Evolutionary conservation across 495 filamentous ascomycete genomes (phyloP).

Genomic region (Penicillium manginii): DNA sequence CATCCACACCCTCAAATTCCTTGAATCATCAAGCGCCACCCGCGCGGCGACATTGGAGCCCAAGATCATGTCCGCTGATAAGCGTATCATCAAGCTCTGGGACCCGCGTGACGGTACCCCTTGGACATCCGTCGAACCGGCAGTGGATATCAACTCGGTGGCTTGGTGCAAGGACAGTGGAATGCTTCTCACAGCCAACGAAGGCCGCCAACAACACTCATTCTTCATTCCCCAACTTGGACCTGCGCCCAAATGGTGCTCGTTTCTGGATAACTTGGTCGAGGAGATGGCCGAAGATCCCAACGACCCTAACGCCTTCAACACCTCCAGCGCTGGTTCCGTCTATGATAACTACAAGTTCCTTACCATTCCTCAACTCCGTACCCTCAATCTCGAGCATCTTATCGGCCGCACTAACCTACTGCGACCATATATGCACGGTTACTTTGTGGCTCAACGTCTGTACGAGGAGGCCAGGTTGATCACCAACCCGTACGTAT

Average conservation of each 20-base stretch:
- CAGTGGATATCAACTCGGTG: slow-evolving; percentile 91
- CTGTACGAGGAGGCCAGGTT: slow-evolving; percentile 93
- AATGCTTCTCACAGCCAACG: slow-evolving; percentile 95
- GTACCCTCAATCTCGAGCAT: slow-evolving; percentile 79
- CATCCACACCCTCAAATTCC: slow-evolving; percentile 85
- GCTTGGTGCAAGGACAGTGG: slow-evolving; percentile 85
- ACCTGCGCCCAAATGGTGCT: slow-evolving; percentile 92
- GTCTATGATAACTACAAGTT: slow-evolving; percentile 99
- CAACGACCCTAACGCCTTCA: slow-evolving; percentile 69
- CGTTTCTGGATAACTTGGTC: slow-evolving; percentile 93
- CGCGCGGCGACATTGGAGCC: slow-evolving; percentile 67
- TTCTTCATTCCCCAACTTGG: slow-evolving; percentile 96
- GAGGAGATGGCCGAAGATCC: slow-evolving; percentile 94
- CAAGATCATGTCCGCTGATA: slow-evolving; percentile 90
- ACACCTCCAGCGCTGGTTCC: slow-evolving; percentile 56
- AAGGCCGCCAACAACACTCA: slow-evolving; percentile 87
- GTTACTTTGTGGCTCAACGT: slow-evolving; percentile 92
- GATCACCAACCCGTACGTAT: slow-evolving; percentile 89
- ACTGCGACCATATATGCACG: slow-evolving; percentile 95
- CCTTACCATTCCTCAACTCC: slow-evolving; percentile 82
- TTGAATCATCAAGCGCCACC: slow-evolving; percentile 70
- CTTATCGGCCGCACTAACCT: slow-evolving; percentile 84
- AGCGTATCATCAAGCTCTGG: slow-evolving; percentile 97
- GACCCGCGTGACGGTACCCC: slow-evolving; percentile 77
- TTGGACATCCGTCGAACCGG: slow-evolving; percentile 94